phyloP scores from a whole-genome alignment of 2,329 filamentous ascomycete species.

The Pestalotiopsis sp. region DNA sequence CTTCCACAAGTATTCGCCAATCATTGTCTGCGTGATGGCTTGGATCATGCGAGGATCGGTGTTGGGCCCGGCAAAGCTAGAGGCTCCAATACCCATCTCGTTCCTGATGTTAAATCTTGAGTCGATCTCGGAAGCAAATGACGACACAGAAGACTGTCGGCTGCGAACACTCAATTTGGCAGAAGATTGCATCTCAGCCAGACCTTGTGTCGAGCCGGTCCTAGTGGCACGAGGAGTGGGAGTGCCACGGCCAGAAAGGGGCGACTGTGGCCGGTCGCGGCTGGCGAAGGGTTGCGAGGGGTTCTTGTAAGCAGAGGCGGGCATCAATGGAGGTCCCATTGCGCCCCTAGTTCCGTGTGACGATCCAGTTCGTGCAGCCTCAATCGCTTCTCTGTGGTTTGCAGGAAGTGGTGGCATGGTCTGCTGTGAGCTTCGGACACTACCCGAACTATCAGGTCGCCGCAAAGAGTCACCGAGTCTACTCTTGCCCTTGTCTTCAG shows the following conservation, averaged over 20 bases:
- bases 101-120: constrained; percentile 81
- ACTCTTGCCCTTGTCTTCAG: constrained; percentile 48
- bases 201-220: constrained; percentile 49
- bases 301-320: constrained; percentile 70
- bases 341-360: constrained; percentile 46
- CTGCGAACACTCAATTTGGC: constrained; percentile 44
- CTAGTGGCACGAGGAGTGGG: constrained; percentile 58
- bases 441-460: constrained; percentile 75
- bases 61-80: constrained; percentile 64
- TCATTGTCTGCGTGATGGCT: constrained; percentile 99
- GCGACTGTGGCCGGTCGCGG: constrained; percentile 45
- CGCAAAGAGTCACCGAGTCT: constrained; percentile 40
- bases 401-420: constrained; percentile 72
- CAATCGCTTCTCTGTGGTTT: constrained; percentile 84
- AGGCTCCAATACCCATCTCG: constrained; percentile 54
- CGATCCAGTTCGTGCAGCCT: constrained; percentile 70
- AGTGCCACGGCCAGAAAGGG: constrained; percentile 54
- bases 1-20: constrained; percentile 98
- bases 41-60: constrained; percentile 98
- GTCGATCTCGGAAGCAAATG: constrained; percentile 93
- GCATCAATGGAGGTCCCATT: constrained; percentile 86
- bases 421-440: constrained; percentile 51
- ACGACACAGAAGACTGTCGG: constrained; percentile 86
- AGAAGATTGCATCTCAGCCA: constrained; percentile 51
- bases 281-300: constrained; percentile 63